Base-by-base conservation (phyloP, 257 asterid genomes). In the Ilex asprella region DNA sequence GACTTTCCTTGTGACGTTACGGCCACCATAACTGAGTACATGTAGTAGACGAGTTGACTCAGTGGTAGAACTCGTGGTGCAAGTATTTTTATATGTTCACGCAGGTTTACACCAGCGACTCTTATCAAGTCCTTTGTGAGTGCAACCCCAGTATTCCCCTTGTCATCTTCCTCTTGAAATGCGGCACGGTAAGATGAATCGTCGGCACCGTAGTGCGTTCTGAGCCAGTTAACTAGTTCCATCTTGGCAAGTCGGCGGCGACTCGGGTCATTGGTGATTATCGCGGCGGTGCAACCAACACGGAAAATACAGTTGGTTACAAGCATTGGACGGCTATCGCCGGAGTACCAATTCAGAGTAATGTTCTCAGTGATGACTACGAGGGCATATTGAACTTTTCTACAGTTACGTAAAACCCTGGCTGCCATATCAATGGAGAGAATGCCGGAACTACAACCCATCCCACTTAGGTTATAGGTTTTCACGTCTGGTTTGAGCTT, bases 391-490 rank as follows among this genome's bases (percentile, higher is more conserved):
- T 69, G 84, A 72, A 76, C 74, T 39, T 76, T 76, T 65, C 12
- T 39, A 27, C 76, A 21, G 3, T 82, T 62, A 7, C 70, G 78
- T 13, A 87, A 39, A 65, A 84, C 69, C 82, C 81, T 82, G n/a
- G 83, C 86, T 3, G 82, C 91, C n/a, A 74, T 55, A 53, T 87
- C 93, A 15, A 81, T 52, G 15, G 86, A 67, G 43, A 84, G 32
- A 46, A 79, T 78, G 35, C 90, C 94, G 5, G 95, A 76, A 58
- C 86, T 64, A 62, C 95, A 87, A 1, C 95, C 95, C 94, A 87
- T 84, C 3, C 91, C 95, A 53, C 88, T 79, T 2, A 87, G 67
- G 52, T 84, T 84, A 32, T 78, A 87, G 1, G 88, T 75, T 55
- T 84, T 87, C 39, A 87, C 93, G 61, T 81, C 90, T 3, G 78